A percentile compares a stretch with the other conserved stretches of the same genome.
These are phyloP conservation scores for Akanthomyces muscarius DNA, from an alignment of 2,329 filamentous ascomycete species.

Conservation along the genomic window DNA sequence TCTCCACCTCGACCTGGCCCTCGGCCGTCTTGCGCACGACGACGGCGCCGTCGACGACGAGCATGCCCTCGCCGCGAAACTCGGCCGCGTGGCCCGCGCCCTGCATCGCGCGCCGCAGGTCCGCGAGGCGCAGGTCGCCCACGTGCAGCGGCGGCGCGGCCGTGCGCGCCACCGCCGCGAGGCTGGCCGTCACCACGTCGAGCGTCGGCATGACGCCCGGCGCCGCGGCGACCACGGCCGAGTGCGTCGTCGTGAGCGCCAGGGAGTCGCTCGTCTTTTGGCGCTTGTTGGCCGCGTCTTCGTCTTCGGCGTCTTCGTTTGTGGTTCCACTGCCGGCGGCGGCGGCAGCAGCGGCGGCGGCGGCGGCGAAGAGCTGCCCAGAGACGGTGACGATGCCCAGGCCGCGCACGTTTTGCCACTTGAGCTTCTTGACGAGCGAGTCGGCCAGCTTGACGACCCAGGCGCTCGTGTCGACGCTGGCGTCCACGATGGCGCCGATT, in stretches of 20 bases:
- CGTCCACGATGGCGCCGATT: constrained; percentile 72
- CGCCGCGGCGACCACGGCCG: neutral
- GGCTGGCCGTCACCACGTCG: constrained; percentile 50
- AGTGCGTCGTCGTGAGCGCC: constrained; percentile 20
- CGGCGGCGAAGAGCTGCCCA: constrained; percentile 53
- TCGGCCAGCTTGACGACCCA: constrained; percentile 93
- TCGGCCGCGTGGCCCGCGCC: constrained; percentile 79
- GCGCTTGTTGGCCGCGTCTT: constrained; percentile 45
- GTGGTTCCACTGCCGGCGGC: constrained; percentile 6
- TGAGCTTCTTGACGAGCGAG: constrained; percentile 76
- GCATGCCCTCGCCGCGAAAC: constrained; percentile 86
- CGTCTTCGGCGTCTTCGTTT: constrained; percentile 50
- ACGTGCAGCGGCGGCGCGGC: constrained; percentile 88
- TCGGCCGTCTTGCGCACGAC: constrained; percentile 83
- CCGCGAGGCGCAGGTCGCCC: constrained; percentile 83
- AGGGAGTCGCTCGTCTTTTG: constrained; percentile 42
- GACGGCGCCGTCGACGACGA: constrained; percentile 84
- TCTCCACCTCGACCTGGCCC: constrained; percentile 86
- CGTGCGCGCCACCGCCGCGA: constrained; percentile 68
- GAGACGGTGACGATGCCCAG: constrained; percentile 91
- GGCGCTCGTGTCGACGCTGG: constrained; percentile 94
- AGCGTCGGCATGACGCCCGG: constrained; percentile 45
- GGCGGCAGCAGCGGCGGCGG: constrained; percentile 24
- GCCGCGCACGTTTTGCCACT: constrained; percentile 91
- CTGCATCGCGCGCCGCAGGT: constrained; percentile 81